A percentile compares a stretch with the other conserved stretches of the same genome.
Conservation (phyloP, 192 early-diverging fungal genomes). For the Coemansia sp. region DNA sequence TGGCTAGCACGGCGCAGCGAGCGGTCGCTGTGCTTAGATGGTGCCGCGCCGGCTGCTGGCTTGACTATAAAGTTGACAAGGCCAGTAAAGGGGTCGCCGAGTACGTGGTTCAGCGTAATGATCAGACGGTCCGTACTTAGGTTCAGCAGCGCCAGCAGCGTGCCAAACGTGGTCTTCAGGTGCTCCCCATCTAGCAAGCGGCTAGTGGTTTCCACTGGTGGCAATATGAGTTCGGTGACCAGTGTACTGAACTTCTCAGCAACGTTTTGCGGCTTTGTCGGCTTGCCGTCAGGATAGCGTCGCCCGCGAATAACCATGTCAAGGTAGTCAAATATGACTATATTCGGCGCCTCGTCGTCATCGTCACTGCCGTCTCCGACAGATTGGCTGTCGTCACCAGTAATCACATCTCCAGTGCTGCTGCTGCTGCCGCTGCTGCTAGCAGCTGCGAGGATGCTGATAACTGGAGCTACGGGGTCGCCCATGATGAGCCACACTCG, state of each 20-base stretch:
- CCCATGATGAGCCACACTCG: conserved; percentile 52
- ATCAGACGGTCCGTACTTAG: conserved; percentile 33
- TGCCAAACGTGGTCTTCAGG: conserved; percentile 13
- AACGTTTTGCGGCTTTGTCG: conserved; percentile 28
- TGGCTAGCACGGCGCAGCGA: conserved; percentile 48
- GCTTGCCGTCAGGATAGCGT: conserved; percentile 39
- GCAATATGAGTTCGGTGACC: conserved; percentile 35
- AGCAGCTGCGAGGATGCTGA: conserved; percentile 23
- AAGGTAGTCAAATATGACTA: conserved; percentile 47
- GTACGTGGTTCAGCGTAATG: conserved; percentile 27
- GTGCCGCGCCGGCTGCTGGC: background rate
- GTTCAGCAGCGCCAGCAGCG: conserved; percentile 28
- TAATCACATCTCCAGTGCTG: background rate
- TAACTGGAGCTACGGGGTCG: conserved; percentile 42
- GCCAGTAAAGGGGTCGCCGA: conserved; percentile 41
- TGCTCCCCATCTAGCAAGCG: background rate
- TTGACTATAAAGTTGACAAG: conserved; percentile 50
- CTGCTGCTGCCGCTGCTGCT: background rate
- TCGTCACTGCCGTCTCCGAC: background rate
- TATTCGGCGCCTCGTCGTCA: conserved; percentile 30
- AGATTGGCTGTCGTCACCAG: background rate
- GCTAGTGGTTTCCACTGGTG: conserved; percentile 19
- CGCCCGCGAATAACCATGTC: conserved; percentile 51
- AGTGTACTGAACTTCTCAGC: conserved; percentile 44
- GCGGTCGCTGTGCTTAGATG: conserved; percentile 21